phyloP scores from a whole-genome alignment of 257 asterid species.

The Ballota nigra region DNA sequence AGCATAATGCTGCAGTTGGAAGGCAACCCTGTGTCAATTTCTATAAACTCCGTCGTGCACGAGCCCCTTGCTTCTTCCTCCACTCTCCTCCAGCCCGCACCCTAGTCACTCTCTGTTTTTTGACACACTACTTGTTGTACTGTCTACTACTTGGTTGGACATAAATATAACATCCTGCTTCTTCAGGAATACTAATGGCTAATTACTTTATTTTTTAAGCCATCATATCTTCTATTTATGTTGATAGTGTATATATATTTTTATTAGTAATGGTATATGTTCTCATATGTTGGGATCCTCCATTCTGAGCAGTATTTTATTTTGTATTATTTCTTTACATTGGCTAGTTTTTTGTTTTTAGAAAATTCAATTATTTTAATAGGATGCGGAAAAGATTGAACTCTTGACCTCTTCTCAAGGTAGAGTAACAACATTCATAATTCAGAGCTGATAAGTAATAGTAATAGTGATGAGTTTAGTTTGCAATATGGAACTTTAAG shows the following conservation, averaged over 20 bases:
- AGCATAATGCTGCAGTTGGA: conserved; percentile 78
- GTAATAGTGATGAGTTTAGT: too few species aligned
- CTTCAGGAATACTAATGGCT: neutral
- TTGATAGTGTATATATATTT: neutral
- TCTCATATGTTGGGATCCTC: neutral
- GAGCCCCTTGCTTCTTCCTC: conserved; percentile 74
- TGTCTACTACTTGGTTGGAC: conserved; percentile 14
- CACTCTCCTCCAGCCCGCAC: conserved; percentile 56
- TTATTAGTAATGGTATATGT: neutral
- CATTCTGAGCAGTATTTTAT: neutral
- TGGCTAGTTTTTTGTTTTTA: too few species aligned
- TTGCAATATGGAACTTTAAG: too few species aligned
- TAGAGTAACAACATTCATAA: too few species aligned
- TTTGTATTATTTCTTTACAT: neutral
- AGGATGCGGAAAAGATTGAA: too few species aligned
- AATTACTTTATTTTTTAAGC: neutral
- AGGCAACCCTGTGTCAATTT: conserved; percentile 76
- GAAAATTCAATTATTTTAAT: too few species aligned
- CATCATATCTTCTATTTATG: neutral
- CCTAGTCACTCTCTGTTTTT: conserved; percentile 6
- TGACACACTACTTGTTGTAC: conserved; percentile 3
- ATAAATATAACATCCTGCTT: neutral
- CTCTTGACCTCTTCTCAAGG: too few species aligned
- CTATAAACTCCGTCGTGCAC: conserved; percentile 76
- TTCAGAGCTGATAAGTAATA: too few species aligned